A percentile compares a stretch with the other conserved stretches of the same genome.
phyloP scores from a whole-genome alignment of 495 filamentous ascomycete species.

The Penicillium pulvis region DNA sequence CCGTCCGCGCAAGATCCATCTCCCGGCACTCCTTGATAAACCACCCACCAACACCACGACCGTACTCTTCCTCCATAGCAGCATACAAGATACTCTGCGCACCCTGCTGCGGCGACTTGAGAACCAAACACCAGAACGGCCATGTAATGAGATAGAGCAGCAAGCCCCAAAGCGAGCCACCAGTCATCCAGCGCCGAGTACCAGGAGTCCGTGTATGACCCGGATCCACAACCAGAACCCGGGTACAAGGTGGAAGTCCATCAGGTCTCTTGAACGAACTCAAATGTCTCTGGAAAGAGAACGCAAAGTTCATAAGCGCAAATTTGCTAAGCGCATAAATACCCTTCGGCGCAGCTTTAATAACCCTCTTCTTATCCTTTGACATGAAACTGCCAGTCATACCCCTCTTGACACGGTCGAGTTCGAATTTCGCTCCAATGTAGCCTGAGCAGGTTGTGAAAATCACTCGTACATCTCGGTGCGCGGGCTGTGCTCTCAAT shows the following conservation, averaged over 20 bases:
- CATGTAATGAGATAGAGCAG: constrained; percentile 75
- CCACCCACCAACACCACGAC: constrained; percentile 65
- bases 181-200: constrained; percentile 79
- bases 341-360: constrained; percentile 18
- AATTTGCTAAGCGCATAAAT: constrained; percentile 86
- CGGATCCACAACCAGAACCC: constrained; percentile 83
- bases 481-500: constrained; percentile 83
- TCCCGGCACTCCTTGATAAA: constrained; percentile 87
- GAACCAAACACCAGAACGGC: constrained; percentile 79
- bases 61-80: constrained; percentile 74
- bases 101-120: constrained; percentile 81
- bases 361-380: constrained; percentile 30
- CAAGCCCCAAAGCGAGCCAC: constrained; percentile 82
- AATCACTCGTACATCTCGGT: constrained; percentile 88
- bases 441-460: constrained; percentile 86
- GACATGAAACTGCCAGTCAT: constrained; percentile 21
- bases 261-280: constrained; percentile 81
- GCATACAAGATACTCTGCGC: constrained; percentile 86
- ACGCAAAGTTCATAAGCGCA: constrained; percentile 82
- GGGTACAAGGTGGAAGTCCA: constrained; percentile 72
- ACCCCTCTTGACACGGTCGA: constrained; percentile 44
- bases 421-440: constrained; percentile 65
- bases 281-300: constrained; percentile 86
- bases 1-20: constrained; percentile 65
- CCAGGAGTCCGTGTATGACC: constrained; percentile 83